These are phyloP conservation scores for Psilocybe tampanensis DNA, from an alignment of 768 basidiomycete species.

Conservation along the genomic window DNA sequence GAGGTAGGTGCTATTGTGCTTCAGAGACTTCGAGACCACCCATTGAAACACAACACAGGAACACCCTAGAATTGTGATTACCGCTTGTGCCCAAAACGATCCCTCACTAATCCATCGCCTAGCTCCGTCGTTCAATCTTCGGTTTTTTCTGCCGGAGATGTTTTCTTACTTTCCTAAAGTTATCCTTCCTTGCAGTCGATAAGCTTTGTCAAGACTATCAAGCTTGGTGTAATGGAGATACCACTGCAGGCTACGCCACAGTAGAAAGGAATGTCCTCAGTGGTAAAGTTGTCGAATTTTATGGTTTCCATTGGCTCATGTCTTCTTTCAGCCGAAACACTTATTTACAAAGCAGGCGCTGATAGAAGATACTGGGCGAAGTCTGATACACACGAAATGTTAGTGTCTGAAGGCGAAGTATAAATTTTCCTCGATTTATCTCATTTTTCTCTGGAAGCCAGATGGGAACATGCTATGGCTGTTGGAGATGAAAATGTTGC, in stretches of 20 bases:
- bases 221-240: slow-evolving; percentile 58
- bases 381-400: slow-evolving; percentile 62
- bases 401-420: slow-evolving; percentile 21
- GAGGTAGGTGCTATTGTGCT: slow-evolving; percentile 39
- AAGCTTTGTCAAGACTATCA: slow-evolving; percentile 69
- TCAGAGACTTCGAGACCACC: not conserved
- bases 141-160: slow-evolving; percentile 83
- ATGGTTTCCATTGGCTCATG: not conserved
- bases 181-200: slow-evolving; percentile 73
- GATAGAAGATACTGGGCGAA: slow-evolving; percentile 72
- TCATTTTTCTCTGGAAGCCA: slow-evolving; percentile 27
- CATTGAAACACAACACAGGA: slow-evolving; percentile 18
- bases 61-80: slow-evolving; percentile 24
- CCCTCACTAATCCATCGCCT: not conserved
- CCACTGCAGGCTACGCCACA: slow-evolving; percentile 48
- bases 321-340: slow-evolving; percentile 38
- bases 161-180: slow-evolving; percentile 71
- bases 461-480: slow-evolving; percentile 67
- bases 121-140: slow-evolving; percentile 79
- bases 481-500: slow-evolving; percentile 73
- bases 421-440: not conserved
- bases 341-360: slow-evolving; percentile 62
- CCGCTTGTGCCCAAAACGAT: not conserved
- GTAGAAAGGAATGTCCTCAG: slow-evolving; percentile 56
- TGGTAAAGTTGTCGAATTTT: slow-evolving; percentile 11